Base-by-base conservation (phyloP, 2,329 filamentous ascomycete species). In the Botrytis galanthina region DNA sequence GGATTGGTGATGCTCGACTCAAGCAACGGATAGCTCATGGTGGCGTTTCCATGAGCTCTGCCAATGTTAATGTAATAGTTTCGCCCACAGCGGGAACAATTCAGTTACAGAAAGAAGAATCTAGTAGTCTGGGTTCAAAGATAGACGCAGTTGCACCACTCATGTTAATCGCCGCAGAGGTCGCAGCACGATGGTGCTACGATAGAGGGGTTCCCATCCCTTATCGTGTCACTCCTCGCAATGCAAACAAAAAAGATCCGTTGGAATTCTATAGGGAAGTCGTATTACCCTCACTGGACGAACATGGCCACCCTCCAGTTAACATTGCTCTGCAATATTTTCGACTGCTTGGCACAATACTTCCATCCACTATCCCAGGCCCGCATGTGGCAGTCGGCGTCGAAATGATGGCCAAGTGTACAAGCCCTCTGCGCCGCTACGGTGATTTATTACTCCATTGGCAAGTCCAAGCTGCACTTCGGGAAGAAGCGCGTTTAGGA, bases 341-440 rank as follows among this genome's bases (percentile, higher is more conserved):
- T 66, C 70, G 73, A 48, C 81, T 87, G 35, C 74, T 85, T 59
- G 90, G 90, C 32, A 81, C 83, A 32, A 84, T 87, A 70, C 84
- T 87, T 74, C 80, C 90, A 20, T 86, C 86, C 14, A 83, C 86
- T n/a, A 81, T 80, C 4, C 85, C 89, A 0, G 86, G 85, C 14
- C 86, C 86, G 8, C 87, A 91, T 80, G 85, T 87, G 74, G 83
- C 86, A 62, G 84, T 91, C 73, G 90, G 90, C 29, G 79, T 87
- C 2, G 84, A 88, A 71, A 87, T 87, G 82, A 91, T 92, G 80
- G 83, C 87, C 73, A 91, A 90, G 76, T 86, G 86, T 57, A 92
- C 90, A 12, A 90, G 88, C 68, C 90, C 90, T 29, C 84, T 92
- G n/a, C 88, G 90, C 48, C 87, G 90, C 61, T 92, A 87, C 81